Evolutionary conservation across 257 asterid species (phyloP).

Genomic region (Fraxinus americana): DNA sequence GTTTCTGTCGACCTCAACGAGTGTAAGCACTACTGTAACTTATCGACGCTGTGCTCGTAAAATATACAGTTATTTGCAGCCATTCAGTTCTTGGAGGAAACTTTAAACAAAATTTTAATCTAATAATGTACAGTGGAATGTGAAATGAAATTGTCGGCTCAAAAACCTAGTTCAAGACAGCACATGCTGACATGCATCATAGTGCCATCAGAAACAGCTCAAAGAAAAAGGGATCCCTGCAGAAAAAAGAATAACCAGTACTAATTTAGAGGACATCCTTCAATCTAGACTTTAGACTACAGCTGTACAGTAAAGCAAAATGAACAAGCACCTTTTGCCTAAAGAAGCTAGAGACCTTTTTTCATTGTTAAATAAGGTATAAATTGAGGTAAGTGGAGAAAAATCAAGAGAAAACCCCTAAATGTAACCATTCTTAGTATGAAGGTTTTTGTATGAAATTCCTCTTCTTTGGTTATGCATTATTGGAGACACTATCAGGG

Average conservation of each 20-base stretch:
- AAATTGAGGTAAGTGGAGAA: not conserved
- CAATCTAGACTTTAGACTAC: conserved; percentile 22
- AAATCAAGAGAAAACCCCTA: not conserved
- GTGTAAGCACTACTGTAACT: too few species aligned
- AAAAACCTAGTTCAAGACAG: conserved; percentile 20
- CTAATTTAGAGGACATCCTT: conserved; percentile 30
- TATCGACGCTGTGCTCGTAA: too few species aligned
- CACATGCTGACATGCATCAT: not conserved
- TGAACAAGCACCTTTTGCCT: conserved; percentile 14
- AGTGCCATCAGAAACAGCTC: conserved; percentile 4
- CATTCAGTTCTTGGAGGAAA: too few species aligned
- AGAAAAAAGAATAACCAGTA: not conserved
- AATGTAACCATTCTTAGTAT: conserved; percentile 7
- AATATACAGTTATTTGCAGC: too few species aligned
- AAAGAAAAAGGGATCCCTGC: not conserved
- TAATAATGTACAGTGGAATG: too few species aligned
- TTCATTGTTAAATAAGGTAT: conserved; percentile 3
- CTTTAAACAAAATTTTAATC: too few species aligned
- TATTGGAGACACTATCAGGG: not conserved
- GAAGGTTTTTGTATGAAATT: too few species aligned
- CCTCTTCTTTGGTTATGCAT: not conserved
- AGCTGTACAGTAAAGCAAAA: conserved; percentile 34
- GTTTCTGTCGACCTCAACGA: too few species aligned
- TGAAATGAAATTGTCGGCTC: not conserved
- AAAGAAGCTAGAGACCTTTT: not conserved